These are phyloP conservation scores for Schwanniomyces pseudopolymorphus DNA, from an alignment of 805 yeast genomes.

Conservation along the genomic window DNA sequence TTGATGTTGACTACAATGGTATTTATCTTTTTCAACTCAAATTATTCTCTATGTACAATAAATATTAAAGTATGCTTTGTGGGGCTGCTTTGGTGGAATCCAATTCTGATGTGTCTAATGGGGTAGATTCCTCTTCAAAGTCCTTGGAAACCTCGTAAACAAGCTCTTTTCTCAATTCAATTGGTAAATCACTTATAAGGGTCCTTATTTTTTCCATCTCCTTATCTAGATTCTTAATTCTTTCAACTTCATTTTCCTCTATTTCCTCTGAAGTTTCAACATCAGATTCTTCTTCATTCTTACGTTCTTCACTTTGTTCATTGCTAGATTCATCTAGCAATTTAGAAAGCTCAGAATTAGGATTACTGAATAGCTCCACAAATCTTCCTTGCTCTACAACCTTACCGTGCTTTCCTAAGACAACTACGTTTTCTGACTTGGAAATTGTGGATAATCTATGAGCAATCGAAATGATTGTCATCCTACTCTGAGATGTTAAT, in stretches of 20 bases:
- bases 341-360: slow-evolving; percentile 41
- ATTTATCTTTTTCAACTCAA: not conserved
- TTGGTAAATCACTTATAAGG: slow-evolving; percentile 37
- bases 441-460: slow-evolving; percentile 46
- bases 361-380: slow-evolving; percentile 38
- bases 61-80: not conserved
- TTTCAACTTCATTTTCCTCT: slow-evolving; percentile 14
- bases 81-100: not conserved
- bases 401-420: slow-evolving; percentile 40
- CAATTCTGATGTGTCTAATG: not conserved
- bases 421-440: slow-evolving; percentile 43
- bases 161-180: slow-evolving; percentile 28
- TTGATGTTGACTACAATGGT: not conserved
- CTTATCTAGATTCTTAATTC: slow-evolving; percentile 12
- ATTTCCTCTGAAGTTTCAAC: slow-evolving; percentile 24
- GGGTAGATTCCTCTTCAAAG: slow-evolving; percentile 3
- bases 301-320: slow-evolving; percentile 11
- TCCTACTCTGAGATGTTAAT: slow-evolving; percentile 35
- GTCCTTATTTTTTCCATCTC: slow-evolving; percentile 25
- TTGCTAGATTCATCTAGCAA: slow-evolving; percentile 37
- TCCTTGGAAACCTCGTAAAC: slow-evolving; percentile 21
- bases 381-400: slow-evolving; percentile 43
- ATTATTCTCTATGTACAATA: slow-evolving; percentile 1
- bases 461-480: slow-evolving; percentile 46
- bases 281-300: slow-evolving; percentile 23